A percentile compares a stretch with the other conserved stretches of the same genome.
Conservation (phyloP, 805 yeast species). For the Clavispora phyllophila region DNA sequence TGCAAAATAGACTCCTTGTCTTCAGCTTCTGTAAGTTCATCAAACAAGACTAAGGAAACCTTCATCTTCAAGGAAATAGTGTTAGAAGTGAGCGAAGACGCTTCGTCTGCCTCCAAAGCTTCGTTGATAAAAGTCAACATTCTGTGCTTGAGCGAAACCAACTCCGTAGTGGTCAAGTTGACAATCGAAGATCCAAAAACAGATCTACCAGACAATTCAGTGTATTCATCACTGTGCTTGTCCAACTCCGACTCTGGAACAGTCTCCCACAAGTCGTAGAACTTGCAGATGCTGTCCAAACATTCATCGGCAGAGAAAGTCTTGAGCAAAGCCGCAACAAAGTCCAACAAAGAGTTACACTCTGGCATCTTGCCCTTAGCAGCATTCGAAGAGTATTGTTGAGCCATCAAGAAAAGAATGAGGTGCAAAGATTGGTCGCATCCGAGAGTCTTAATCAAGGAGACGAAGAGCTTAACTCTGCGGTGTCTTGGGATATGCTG, state of each 20-base stretch:
- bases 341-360: slow-evolving; percentile 63
- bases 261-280: slow-evolving; percentile 46
- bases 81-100: slow-evolving; percentile 15
- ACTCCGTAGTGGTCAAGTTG: slow-evolving; percentile 44
- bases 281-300: slow-evolving; percentile 48
- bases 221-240: slow-evolving; percentile 30
- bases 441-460: slow-evolving; percentile 73
- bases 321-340: slow-evolving; percentile 63
- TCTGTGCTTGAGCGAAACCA: slow-evolving; percentile 43
- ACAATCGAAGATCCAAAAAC: slow-evolving; percentile 60
- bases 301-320: slow-evolving; percentile 67
- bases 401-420: slow-evolving; percentile 73
- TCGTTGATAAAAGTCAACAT: slow-evolving; percentile 55
- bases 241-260: slow-evolving; percentile 42
- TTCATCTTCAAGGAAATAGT: slow-evolving; percentile 41
- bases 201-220: slow-evolving; percentile 45
- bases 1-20: slow-evolving; percentile 28
- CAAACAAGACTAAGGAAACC: slow-evolving; percentile 48
- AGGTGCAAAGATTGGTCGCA: slow-evolving; percentile 61
- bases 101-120: slow-evolving; percentile 31
- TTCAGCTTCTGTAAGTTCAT: slow-evolving; percentile 26
- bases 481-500: slow-evolving; percentile 96
- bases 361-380: slow-evolving; percentile 59
- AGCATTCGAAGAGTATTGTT: slow-evolving; percentile 55
- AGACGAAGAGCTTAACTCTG: slow-evolving; percentile 76